phyloP scores from a whole-genome alignment of 768 basidiomycete species.

The Phaeotremella skinneri region DNA sequence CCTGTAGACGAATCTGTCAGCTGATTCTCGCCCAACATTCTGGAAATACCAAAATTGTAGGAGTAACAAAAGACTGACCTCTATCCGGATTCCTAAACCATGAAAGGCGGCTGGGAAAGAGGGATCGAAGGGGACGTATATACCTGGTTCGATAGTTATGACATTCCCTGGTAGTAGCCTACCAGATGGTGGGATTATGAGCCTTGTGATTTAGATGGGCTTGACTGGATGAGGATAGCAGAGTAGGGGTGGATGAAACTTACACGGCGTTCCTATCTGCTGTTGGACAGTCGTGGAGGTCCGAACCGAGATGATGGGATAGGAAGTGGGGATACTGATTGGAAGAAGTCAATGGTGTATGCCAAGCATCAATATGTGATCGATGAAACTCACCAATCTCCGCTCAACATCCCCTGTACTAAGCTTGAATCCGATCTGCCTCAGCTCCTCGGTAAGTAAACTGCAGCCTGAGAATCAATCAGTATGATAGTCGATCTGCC shows the following conservation, averaged over 20 bases:
- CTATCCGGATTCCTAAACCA: conserved; percentile 86
- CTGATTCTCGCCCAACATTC: not conserved
- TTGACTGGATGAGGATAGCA: conserved; percentile 10
- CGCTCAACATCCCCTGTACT: conserved; percentile 64
- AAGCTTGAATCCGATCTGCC: conserved; percentile 71
- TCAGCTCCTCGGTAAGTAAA: conserved; percentile 67
- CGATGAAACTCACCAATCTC: conserved; percentile 53
- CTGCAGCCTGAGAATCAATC: conserved; percentile 56
- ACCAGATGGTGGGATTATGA: not conserved
- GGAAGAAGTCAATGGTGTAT: not conserved
- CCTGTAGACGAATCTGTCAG: conserved; percentile 21
- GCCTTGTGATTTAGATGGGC: conserved; percentile 11
- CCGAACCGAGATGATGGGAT: conserved; percentile 88
- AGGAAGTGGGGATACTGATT: conserved; percentile 80
- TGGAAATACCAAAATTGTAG: not conserved
- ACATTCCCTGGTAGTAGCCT: conserved; percentile 80
- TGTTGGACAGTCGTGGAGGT: conserved; percentile 76
- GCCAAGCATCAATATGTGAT: not conserved
- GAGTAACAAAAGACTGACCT: conserved; percentile 56
- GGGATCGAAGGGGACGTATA: conserved; percentile 79
- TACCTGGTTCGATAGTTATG: conserved; percentile 79
- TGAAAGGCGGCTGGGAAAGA: conserved; percentile 85
- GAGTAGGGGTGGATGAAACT: conserved; percentile 11
- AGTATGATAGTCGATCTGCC: not conserved
- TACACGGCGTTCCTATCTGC: conserved; percentile 48